Conservation (phyloP, 495 filamentous ascomycete genomes). For the Oleoguttula mirabilis region DNA sequence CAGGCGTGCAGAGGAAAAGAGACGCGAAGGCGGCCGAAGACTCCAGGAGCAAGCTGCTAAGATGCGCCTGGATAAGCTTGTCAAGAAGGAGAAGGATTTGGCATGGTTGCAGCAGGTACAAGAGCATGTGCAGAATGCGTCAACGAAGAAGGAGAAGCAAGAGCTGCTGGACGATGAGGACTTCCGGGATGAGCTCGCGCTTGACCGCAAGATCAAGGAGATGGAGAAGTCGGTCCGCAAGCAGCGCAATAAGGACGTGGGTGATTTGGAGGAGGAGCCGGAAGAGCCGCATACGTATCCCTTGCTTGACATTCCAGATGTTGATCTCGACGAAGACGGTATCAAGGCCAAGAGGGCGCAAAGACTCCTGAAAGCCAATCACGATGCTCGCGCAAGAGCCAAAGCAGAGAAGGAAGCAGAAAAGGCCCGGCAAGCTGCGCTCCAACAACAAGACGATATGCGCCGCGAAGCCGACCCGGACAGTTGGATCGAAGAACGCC, state of each 20-base stretch:
- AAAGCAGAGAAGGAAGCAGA: conserved; percentile 93
- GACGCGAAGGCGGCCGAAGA: conserved; percentile 81
- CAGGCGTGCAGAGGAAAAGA: conserved; percentile 71
- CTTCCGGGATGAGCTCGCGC: conserved; percentile 71
- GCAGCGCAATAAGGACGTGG: conserved; percentile 83
- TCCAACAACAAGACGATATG: conserved; percentile 70
- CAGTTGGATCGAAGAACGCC: conserved; percentile 71
- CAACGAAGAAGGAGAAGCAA: conserved; percentile 76
- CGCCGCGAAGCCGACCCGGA: conserved; percentile 72
- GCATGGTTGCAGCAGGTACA: conserved; percentile 86
- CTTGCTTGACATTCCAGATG: conserved; percentile 71
- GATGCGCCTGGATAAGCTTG: conserved; percentile 85
- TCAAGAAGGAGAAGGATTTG: conserved; percentile 88
- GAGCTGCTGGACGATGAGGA: conserved; percentile 80
- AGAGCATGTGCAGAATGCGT: conserved; percentile 44
- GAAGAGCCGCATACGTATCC: conserved; percentile 72
- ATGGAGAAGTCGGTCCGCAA: conserved; percentile 79
- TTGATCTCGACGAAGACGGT: conserved; percentile 79
- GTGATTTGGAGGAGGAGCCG: conserved; percentile 63
- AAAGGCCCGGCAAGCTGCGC: conserved; percentile 67
- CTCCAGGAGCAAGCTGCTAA: conserved; percentile 94
- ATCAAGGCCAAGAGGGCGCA: conserved; percentile 86
- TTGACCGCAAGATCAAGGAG: conserved; percentile 72
- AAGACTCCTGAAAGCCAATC: conserved; percentile 80
- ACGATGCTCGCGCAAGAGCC: conserved; percentile 80